Percentiles rank a stretch among this genome's conserved stretches.
Conservation (phyloP, 768 basidiomycete species). For the Leccinum variicolor region DNA sequence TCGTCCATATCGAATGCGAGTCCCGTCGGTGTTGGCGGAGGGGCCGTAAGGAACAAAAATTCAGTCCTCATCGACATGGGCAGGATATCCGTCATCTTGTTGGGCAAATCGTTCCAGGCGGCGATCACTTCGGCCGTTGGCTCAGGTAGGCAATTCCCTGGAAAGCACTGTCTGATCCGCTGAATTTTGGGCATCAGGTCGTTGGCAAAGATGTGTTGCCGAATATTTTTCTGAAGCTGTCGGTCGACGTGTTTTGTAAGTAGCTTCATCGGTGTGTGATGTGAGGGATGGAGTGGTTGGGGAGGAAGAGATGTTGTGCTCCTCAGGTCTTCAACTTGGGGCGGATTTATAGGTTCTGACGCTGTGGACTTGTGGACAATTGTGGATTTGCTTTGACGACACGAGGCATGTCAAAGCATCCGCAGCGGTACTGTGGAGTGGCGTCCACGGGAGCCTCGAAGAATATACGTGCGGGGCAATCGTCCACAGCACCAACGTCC, state of each 20-base stretch:
- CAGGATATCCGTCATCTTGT: constrained; percentile 11
- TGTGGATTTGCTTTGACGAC: constrained; percentile 23
- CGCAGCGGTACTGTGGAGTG: constrained; percentile 9
- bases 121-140: constrained; percentile 16
- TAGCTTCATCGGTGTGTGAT: constrained; percentile 6
- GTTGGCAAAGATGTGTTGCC: constrained; percentile 4
- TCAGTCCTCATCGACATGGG: constrained; percentile 7
- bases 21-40: constrained; percentile 21
- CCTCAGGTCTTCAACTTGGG: neutral
- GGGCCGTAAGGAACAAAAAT: constrained; percentile 3
- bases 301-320: neutral
- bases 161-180: constrained; percentile 20
- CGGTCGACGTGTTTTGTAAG: constrained; percentile 1
- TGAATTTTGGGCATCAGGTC: constrained; percentile 16
- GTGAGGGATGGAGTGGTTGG: neutral
- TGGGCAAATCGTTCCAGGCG: constrained; percentile 29
- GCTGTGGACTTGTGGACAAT: constrained; percentile 24
- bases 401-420: constrained; percentile 25
- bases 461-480: neutral
- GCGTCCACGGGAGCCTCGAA: constrained; percentile 6
- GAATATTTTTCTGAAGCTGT: constrained; percentile 14
- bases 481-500: neutral
- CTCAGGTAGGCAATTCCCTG: constrained; percentile 8
- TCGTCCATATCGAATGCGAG: constrained; percentile 2
- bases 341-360: constrained; percentile 17